A percentile compares a stretch with the other conserved stretches of the same genome.
phyloP scores from a whole-genome alignment of 2,329 filamentous ascomycete species.

The Drechslerella stenobrocha region DNA sequence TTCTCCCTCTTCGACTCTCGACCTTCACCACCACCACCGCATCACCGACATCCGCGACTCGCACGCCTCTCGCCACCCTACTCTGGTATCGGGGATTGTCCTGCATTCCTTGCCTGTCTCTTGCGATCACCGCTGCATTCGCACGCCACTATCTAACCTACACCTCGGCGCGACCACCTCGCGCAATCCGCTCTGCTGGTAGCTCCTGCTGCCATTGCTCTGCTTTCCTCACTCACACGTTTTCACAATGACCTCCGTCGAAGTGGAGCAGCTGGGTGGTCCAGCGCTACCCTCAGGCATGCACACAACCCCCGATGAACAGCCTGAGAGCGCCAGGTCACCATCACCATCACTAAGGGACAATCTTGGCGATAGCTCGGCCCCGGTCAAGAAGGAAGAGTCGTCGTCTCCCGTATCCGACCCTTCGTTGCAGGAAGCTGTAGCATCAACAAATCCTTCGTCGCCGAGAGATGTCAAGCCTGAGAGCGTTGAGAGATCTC shows the following conservation, averaged over 20 bases:
- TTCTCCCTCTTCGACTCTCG: background rate
- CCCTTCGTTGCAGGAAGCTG: constrained; percentile 22
- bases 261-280: constrained; percentile 25
- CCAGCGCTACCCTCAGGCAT: constrained; percentile 19
- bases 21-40: background rate
- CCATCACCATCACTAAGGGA: constrained; percentile 9
- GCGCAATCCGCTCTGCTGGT: background rate
- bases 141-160: background rate
- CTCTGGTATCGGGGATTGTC: background rate
- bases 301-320: constrained; percentile 1
- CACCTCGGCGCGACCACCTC: constrained; percentile 7
- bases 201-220: background rate
- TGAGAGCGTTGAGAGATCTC: constrained; percentile 22
- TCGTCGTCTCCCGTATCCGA: constrained; percentile 34
- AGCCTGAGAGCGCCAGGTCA: constrained; percentile 14
- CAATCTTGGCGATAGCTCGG: constrained; percentile 5
- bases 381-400: constrained; percentile 27
- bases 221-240: background rate
- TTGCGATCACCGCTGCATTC: background rate
- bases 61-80: background rate
- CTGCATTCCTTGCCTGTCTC: background rate
- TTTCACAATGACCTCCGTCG: constrained; percentile 37
- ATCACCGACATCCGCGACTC: background rate
- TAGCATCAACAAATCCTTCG: constrained; percentile 37
- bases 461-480: constrained; percentile 34